These are phyloP conservation scores for Candida jianshihensis DNA, from an alignment of 805 yeast species.

Conservation along the genomic window DNA sequence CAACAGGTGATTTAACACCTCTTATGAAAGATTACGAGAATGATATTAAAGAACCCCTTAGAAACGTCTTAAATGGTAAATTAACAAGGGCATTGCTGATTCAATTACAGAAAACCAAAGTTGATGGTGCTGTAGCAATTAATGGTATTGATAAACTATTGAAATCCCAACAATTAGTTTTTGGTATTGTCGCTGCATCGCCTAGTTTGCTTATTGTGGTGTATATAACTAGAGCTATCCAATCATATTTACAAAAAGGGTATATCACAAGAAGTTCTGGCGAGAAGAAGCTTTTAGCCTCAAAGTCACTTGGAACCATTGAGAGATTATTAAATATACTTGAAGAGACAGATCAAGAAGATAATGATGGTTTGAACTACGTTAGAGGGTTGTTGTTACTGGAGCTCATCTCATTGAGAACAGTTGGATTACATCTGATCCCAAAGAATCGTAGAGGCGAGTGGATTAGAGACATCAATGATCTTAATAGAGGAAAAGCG, in stretches of 20 bases:
- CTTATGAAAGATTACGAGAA: slow-evolving; percentile 76
- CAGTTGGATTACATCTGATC: slow-evolving; percentile 39
- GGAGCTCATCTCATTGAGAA: slow-evolving; percentile 53
- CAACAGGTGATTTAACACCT: slow-evolving; percentile 70
- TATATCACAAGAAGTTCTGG: slow-evolving; percentile 16
- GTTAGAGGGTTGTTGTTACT: slow-evolving; percentile 59
- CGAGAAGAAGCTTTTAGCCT: slow-evolving; percentile 26
- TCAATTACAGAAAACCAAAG: slow-evolving; percentile 94
- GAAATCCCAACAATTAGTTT: slow-evolving; percentile 89
- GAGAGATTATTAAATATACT: slow-evolving; percentile 43
- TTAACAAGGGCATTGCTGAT: slow-evolving; percentile 72
- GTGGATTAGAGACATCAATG: slow-evolving; percentile 60
- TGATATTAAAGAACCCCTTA: slow-evolving; percentile 65
- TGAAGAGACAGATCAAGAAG: slow-evolving; percentile 14
- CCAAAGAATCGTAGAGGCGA: slow-evolving; percentile 44
- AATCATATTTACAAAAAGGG: slow-evolving; percentile 29
- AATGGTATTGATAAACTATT: slow-evolving; percentile 85
- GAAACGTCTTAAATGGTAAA: slow-evolving; percentile 55
- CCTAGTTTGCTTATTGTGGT: slow-evolving; percentile 64
- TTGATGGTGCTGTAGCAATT: slow-evolving; percentile 87
- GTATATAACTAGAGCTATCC: slow-evolving; percentile 29
- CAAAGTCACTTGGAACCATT: slow-evolving; percentile 45
- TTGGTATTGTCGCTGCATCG: slow-evolving; percentile 83
- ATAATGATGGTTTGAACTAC: slow-evolving; percentile 24
- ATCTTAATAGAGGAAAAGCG: slow-evolving; percentile 39